Base-by-base conservation (phyloP, 768 basidiomycete species). In the Hirschioporus abietinus region DNA sequence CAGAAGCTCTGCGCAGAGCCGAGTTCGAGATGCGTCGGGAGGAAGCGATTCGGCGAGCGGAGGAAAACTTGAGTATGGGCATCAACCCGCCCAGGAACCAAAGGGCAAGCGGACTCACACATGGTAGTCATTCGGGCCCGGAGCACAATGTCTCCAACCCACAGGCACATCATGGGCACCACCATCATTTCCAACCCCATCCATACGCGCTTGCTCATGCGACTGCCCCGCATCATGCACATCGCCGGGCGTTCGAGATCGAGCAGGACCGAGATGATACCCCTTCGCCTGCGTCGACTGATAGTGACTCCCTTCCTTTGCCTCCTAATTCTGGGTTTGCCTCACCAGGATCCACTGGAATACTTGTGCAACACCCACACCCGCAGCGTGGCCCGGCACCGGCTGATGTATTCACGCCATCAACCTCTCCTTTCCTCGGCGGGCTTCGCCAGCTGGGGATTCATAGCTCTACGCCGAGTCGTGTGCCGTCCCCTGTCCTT, bases 21-120 rank as follows among this genome's bases (percentile, higher is more conserved):
- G 91, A 94, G 74, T 96, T 89, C 77, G 92, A 95, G 74, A 84
- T 88, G 10, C 81, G 86, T 10, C 90, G 88, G 72, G 88, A 90
- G 20, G 90, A 90, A 65, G 84, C 84, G 15, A 72, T 84, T 36
- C 79, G 82, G 34, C 61, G 66, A 30, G n/a, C 63, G 36, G 26
- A 65, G 61, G n/a, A 66, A 67, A 23, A 68, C 68, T 27, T 69
- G 80, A 81, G 73, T 76, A 65, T 58, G 23, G 23, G 35, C 18
- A 27, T 71, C 71, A 57, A 70, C 73, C 59, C 66, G 68, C 62
- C 68, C 70, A 59, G 70, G 72, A 68, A 70, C 35, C 57, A 68
- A 20, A 65, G 78, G 34, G 70, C 85, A 24, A 84, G 88, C 72
- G 87, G 86, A 15, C 86, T 86, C n/a, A 86, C 87, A 0, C 70